Base-by-base conservation (phyloP, 805 yeast species). In the Zygoascus ofunaensis region DNA sequence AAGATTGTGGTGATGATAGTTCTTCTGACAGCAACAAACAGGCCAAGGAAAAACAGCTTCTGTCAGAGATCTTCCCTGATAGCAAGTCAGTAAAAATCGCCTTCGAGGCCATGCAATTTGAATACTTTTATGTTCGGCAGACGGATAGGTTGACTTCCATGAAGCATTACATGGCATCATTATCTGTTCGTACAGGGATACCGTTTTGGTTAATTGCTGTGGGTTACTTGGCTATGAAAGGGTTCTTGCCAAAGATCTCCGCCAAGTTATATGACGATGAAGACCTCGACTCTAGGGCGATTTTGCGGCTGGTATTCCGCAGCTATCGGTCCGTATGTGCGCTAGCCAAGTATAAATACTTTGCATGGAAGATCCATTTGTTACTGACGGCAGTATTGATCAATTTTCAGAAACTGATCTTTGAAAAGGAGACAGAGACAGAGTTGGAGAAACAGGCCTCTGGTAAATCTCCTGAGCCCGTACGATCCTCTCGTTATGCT, bases 351-450 rank as follows among this genome's bases (percentile, higher is more conserved):
- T 17, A 30, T 14, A 33, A 34, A 22, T 48, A 44, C 41, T 40
- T 20, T 21, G 43, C 41, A 5, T 48, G 51, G 51, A 43, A 44
- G 34, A 43, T 46, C 26, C 41, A 48, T 30, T 26, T 48, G 15
- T 35, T 49, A 19, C 40, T 48, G 43, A 43, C 36, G 20, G 18
- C 44, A 5, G 43, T 43, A 18, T 40, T 48, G 40, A 30, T 33
- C 19, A 39, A 39, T 20, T 14, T 42, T 15, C 42, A 39, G 36
- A 28, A 24, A 4, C 28, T 36, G 23, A 37, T 38, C 30, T 2
- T n/a, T 43, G 10, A 45, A 24, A 22, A 32, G 42, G 7, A n/a
- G 41, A n/a, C 30, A 30, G 8, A 42, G 22, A 18, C 39, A 45
- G 15, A 10, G 32, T 26, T 26, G 14, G 32, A 14, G 32, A n/a